Base-by-base conservation (phyloP, 345 rosid species). In the Citrus hindsii region DNA sequence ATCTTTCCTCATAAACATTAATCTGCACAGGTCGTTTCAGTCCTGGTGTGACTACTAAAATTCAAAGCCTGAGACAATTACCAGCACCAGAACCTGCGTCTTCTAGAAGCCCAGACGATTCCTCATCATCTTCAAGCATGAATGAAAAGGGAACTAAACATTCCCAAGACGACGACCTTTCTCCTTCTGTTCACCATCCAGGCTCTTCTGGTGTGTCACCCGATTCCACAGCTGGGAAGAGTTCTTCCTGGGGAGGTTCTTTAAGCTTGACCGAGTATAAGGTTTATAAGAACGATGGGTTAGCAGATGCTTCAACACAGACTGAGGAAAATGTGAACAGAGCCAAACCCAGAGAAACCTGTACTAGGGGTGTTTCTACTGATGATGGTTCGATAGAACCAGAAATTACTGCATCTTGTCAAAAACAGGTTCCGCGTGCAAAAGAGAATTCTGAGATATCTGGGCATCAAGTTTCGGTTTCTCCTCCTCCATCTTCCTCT, bases 281-380 rank as follows among this genome's bases (percentile, higher is more conserved):
- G 80, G 85, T 90, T 69, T 85, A 78, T 37, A 92, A 87, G 77
- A 89, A 79, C 46, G 95, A 92, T 64, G 92, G 99, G 1, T 84
- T 87, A 74, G 91, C 94, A 1, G 89, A 94, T 90, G 98, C 99
- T 55, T 92, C 99, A 1, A 96, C 99, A 0, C 99, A 96, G 91
- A 96, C 99, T 0, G 98, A 94, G 79, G 97, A 92, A 85, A 88
- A 81, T 76, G 79, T 66, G 0, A 86, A 64, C 75, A 73, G 81
- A 46, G 82, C 82, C 73, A 88, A 82, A 79, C 59, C 86, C 6
- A 37, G 79, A 75, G 95, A 92, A 88, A 94, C 98, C 37, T 89
- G 92, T 76, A 88, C 92, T 12, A 89, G 98, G 86, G 98, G 99
- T 72, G 93, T 96, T 77, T 92, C 98, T 13, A 96, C 98, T 62